phyloP scores from a whole-genome alignment of 2,329 filamentous ascomycete species.

The Pezicula neosporulosa region DNA sequence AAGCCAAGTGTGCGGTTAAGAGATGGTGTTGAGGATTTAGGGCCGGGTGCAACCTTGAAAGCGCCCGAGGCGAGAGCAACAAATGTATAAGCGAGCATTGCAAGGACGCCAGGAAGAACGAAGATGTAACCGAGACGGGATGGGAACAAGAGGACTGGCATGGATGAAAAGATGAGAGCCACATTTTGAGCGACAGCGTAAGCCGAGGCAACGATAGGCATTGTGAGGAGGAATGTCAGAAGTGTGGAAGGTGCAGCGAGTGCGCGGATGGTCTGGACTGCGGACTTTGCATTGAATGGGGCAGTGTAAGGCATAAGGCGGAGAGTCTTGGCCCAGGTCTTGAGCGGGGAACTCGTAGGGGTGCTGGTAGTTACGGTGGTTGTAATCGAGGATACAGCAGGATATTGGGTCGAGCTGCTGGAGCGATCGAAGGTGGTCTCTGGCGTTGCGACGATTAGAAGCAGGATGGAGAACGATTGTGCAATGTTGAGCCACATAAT shows the following conservation, averaged over 20 bases:
- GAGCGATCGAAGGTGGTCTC: conserved; percentile 50
- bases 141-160: conserved; percentile 39
- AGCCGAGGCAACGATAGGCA: conserved; percentile 42
- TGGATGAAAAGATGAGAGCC: conserved; percentile 42
- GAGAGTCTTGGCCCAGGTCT: conserved; percentile 13
- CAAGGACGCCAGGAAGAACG: conserved; percentile 24
- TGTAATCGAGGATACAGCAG: conserved; percentile 4
- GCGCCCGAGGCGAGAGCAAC: conserved; percentile 3
- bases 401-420: background rate
- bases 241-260: conserved; percentile 46
- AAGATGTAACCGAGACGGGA: conserved; percentile 39
- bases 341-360: conserved; percentile 3
- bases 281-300: conserved; percentile 21
- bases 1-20: background rate
- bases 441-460: conserved; percentile 44
- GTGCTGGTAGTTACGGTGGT: background rate
- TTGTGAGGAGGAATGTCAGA: conserved; percentile 41
- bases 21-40: conserved; percentile 5
- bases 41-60: conserved; percentile 6
- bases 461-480: conserved; percentile 41
- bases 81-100: conserved; percentile 12
- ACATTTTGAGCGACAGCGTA: conserved; percentile 45
- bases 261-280: conserved; percentile 39
- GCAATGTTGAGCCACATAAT: conserved; percentile 50
- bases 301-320: conserved; percentile 10